Percentiles rank a stretch among this genome's conserved stretches.
Evolutionary conservation across 495 filamentous ascomycete genomes (phyloP).

Genomic region (Polyplosphaeria fusca): DNA sequence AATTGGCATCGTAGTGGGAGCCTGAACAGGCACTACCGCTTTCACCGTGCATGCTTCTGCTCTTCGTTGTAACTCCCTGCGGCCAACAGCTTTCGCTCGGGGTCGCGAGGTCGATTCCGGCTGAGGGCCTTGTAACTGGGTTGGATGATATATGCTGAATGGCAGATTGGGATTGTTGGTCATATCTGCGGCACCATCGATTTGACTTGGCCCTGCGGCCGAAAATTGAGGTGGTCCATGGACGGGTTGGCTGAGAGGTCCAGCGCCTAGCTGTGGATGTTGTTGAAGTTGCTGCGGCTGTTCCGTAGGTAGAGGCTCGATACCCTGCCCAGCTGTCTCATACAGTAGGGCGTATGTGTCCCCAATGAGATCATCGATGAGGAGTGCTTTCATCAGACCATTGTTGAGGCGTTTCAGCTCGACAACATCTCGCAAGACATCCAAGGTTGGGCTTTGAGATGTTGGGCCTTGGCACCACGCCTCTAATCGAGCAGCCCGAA

Average conservation of each 20-base stretch:
- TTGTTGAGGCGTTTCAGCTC: constrained; percentile 91
- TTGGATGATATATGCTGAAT: constrained; percentile 19
- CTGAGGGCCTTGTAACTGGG: constrained; percentile 14
- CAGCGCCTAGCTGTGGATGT: constrained; percentile 11
- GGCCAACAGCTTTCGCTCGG: constrained; percentile 58
- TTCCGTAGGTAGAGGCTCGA: constrained; percentile 39
- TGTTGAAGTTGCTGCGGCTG: constrained; percentile 16
- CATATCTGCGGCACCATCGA: constrained; percentile 22
- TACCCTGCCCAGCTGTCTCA: constrained; percentile 31
- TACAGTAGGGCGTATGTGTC: constrained; percentile 86
- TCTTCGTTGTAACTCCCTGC: constrained; percentile 60
- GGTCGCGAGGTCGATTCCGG: constrained; percentile 20
- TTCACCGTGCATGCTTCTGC: constrained; percentile 57
- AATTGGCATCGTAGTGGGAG: constrained; percentile 21
- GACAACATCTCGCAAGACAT: constrained; percentile 74
- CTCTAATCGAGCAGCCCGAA: constrained; percentile 54
- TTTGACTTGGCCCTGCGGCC: constrained; percentile 13
- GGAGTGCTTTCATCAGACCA: constrained; percentile 74
- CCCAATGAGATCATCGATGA: constrained; percentile 84
- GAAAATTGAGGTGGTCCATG: neutral
- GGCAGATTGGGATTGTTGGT: constrained; percentile 1
- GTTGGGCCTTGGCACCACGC: constrained; percentile 46
- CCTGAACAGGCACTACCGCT: constrained; percentile 7
- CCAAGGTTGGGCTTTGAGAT: constrained; percentile 53
- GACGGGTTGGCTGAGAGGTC: constrained; percentile 1